Base-by-base conservation (phyloP, 2,329 filamentous ascomycete species). In the Annulohypoxylon truncatum region DNA sequence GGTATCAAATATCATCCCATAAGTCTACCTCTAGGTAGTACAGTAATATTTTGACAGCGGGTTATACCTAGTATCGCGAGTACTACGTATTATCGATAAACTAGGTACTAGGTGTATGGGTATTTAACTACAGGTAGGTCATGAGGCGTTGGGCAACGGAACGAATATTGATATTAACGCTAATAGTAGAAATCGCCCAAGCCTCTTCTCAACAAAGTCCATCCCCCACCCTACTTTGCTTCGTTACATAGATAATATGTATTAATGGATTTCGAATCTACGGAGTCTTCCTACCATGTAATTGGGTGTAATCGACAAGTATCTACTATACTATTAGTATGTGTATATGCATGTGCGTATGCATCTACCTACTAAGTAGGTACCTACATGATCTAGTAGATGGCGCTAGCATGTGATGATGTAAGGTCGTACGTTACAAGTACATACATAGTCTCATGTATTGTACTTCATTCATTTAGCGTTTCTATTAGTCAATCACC, bases 401-500 rank as follows among this genome's bases (percentile, higher is more conserved):
- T 40, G 18, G 12, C 26, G 38, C 35, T 38, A 46, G 22, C 42
- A 33, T 50, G 24, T 26, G 24, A 29, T 50, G 28, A 20, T 46
- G 42, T 26, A 26, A 46, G 42, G 20, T 46, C n/a, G 42, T 24
- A 46, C 42, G 20, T 46, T 24, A 22, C 40, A 42, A 18, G 35
- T 42, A 12, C 42, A n/a, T 46, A 46, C 42, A 20, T n/a, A 13
- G 42, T 26, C 26, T 42, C 38, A 42, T 47, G 40, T 47, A 56
- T 26, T 55, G 38, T 38, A 56, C 29, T 35, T 38, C 20, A 20
- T 46, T 15, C n/a, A 10, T 56, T 59, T 51, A 29, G 46, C 46
- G 26, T 44, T 22, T 44, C 10, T 61, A 5, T 52, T 51, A 56
- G 48, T 46, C 31, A 51, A 28, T 26, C 18, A 26, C 64, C 57